Percentiles rank a stretch among this genome's conserved stretches.
phyloP scores from a whole-genome alignment of 805 yeast species.

The Wickerhamomyces hampshirensis region DNA sequence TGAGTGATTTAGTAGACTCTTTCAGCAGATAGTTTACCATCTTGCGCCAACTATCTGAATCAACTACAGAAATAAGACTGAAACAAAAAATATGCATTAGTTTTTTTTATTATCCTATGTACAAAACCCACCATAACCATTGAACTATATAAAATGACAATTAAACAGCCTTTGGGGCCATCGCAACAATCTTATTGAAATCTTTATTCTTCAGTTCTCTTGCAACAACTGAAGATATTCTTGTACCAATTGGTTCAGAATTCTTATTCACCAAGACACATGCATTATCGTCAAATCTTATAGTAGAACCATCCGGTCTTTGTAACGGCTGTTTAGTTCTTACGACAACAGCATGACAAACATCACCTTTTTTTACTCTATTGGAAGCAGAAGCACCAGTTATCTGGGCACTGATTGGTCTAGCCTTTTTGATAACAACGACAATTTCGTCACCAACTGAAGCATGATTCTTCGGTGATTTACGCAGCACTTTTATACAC shows the following conservation, averaged over 20 bases:
- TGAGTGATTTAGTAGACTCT: conserved; percentile 13
- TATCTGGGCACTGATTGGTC: conserved; percentile 64
- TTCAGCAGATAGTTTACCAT: too few species aligned
- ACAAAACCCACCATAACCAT: not conserved
- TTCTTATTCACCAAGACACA: conserved; percentile 91
- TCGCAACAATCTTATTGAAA: conserved; percentile 77
- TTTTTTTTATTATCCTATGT: not conserved
- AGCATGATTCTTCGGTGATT: conserved; percentile 80
- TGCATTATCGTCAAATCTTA: conserved; percentile 93
- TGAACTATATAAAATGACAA: conserved; percentile 6
- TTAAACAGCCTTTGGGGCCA: conserved; percentile 80
- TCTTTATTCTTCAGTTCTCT: conserved; percentile 82
- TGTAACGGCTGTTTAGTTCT: conserved; percentile 76
- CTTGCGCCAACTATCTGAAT: too few species aligned
- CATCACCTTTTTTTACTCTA: conserved; percentile 91
- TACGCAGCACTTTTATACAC: conserved; percentile 91
- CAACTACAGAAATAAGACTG: not conserved
- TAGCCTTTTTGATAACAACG: conserved; percentile 89
- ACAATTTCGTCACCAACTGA: conserved; percentile 88
- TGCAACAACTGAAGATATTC: conserved; percentile 87
- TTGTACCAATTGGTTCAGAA: conserved; percentile 91
- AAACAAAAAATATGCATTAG: not conserved
- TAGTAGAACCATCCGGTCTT: conserved; percentile 82
- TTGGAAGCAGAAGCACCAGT: conserved; percentile 72
- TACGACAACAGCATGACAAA: conserved; percentile 91